Evolutionary conservation across 176 grass and related monocot species (phyloP).

Genomic region (Bromus sterilis): DNA sequence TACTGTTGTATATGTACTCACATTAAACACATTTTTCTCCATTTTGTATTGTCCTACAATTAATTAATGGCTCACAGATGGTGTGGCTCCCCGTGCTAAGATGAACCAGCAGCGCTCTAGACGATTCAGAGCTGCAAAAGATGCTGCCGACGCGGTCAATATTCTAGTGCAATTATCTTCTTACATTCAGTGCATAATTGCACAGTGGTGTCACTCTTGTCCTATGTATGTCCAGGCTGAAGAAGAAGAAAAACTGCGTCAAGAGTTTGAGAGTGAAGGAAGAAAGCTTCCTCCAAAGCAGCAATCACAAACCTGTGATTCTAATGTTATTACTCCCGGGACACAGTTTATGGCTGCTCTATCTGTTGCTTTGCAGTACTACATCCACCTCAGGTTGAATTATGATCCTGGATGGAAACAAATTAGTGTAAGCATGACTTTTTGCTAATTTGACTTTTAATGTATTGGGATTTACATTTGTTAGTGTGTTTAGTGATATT

Average conservation of each 20-base stretch:
- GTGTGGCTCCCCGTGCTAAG: constrained; percentile 97
- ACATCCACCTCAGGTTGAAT: constrained; percentile 93
- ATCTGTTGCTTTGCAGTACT: constrained; percentile 87
- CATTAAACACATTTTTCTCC: background rate
- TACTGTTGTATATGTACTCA: background rate
- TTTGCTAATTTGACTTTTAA: background rate
- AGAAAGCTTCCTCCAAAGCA: constrained; percentile 91
- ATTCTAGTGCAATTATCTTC: constrained; percentile 16
- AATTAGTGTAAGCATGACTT: constrained; percentile 67
- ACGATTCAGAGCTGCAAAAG: constrained; percentile 97
- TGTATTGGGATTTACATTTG: background rate
- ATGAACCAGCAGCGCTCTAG: constrained; percentile 99
- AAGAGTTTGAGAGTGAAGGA: constrained; percentile 96
- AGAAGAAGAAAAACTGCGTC: constrained; percentile 85
- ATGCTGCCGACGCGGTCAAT: constrained; percentile 95
- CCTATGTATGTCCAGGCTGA: constrained; percentile 41
- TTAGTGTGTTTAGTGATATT: constrained; percentile 5
- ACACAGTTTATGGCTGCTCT: constrained; percentile 98
- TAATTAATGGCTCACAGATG: constrained; percentile 58
- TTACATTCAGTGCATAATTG: background rate
- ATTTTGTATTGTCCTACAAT: constrained; percentile 4
- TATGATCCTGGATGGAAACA: constrained; percentile 99
- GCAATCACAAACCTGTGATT: constrained; percentile 87
- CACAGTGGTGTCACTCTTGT: background rate
- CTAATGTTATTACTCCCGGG: constrained; percentile 97